Base-by-base conservation (phyloP, 2,329 filamentous ascomycete species). In the Diaporthe eres region DNA sequence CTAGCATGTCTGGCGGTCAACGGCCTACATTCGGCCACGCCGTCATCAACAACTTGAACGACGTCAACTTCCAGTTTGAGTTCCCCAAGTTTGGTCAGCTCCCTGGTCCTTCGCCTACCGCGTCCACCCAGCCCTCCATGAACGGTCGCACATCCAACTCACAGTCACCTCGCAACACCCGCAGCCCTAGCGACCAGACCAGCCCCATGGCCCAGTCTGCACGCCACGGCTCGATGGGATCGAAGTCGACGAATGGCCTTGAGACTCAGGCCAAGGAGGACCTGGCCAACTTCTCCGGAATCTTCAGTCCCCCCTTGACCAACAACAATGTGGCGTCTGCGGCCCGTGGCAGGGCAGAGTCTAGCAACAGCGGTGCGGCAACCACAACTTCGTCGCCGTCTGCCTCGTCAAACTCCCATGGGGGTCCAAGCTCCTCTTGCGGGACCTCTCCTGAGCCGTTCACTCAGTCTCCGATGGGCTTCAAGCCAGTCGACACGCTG, bases 21-120 rank as follows among this genome's bases (percentile, higher is more conserved):
- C 84, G 90, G 82, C 88, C 87, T 19, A 84, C 84, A 44, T 87
- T 89, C 80, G 86, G 89, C 80, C 83, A 80, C 74, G 83, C 87
- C 31, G 87, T 87, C 15, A 82, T 91, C 77, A 90, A 87, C 83
- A 93, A 92, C 79, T 86, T 93, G 73, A 92, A 89, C 80, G 93
- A 94, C 77, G 93, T 94, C 82, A 95, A 94, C 82, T 98, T 98
- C 82, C 93, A 96, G 79, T 98, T 99, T 80, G 96, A 98, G 79
- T 98, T 98, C 78, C 96, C 97, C 78, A 96, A 94, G 82, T 98
- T 99, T 81, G 97, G 97, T 63, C 90, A 92, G 76, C 89, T 97
- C 37, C 89, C 90, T 0, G 88, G 89, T 7, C 86, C 76, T 31
- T 44, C 61, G 4, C 70, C 88, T 10, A 79, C 82, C 1, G 63